A percentile compares a stretch with the other conserved stretches of the same genome.
These are phyloP conservation scores for Fusarium compactum DNA, from an alignment of 2,329 filamentous ascomycete species.

Conservation along the genomic window DNA sequence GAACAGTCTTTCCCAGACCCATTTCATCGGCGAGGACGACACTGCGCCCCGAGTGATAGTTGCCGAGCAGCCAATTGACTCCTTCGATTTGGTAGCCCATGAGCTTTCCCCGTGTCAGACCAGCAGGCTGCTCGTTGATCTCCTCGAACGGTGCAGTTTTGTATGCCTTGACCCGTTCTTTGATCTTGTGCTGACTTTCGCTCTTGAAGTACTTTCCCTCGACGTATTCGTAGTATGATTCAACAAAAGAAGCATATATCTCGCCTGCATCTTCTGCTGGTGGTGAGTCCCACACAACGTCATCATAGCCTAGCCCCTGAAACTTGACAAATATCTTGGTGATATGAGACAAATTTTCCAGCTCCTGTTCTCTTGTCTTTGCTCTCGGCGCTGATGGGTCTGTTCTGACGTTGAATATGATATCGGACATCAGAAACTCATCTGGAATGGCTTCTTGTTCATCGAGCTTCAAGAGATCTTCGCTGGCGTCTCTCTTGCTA, in stretches of 20 bases:
- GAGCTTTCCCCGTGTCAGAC: slow-evolving; percentile 80
- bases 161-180: slow-evolving; percentile 75
- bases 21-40: slow-evolving; percentile 97
- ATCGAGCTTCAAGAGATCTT: slow-evolving; percentile 72
- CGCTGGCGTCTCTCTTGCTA: slow-evolving; percentile 73
- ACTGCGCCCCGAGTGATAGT: slow-evolving; percentile 85
- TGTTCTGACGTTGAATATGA: slow-evolving; percentile 83
- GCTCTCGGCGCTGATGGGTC: slow-evolving; percentile 59
- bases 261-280: slow-evolving; percentile 73
- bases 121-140: slow-evolving; percentile 77
- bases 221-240: slow-evolving; percentile 89
- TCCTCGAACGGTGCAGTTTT: slow-evolving; percentile 76
- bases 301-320: slow-evolving; percentile 90
- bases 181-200: slow-evolving; percentile 70
- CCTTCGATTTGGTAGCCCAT: slow-evolving; percentile 96
- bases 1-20: slow-evolving; percentile 97
- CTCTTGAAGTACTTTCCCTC: slow-evolving; percentile 77
- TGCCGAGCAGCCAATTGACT: slow-evolving; percentile 93
- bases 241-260: slow-evolving; percentile 82
- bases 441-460: slow-evolving; percentile 86
- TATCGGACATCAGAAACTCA: slow-evolving; percentile 86
- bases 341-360: slow-evolving; percentile 78
- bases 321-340: slow-evolving; percentile 87
- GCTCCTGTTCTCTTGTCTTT: slow-evolving; percentile 75
- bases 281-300: slow-evolving; percentile 88